A percentile compares a stretch with the other conserved stretches of the same genome.
Conservation (phyloP, 345 rosid species). For the Conringia planisiliqua region DNA sequence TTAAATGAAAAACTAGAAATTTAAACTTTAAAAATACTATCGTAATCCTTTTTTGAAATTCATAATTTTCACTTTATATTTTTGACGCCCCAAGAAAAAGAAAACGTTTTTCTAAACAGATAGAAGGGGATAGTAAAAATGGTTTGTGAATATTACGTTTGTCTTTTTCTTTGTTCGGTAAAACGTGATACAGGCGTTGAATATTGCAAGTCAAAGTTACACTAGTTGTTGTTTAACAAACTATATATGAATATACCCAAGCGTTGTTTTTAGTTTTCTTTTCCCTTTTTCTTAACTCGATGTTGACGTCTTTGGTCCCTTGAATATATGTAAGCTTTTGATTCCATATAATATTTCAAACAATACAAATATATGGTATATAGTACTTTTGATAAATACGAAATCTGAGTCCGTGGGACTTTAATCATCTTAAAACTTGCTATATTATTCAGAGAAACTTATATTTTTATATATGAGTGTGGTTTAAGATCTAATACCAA, state of each 20-base stretch:
- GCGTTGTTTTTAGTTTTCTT: not conserved
- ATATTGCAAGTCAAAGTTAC: not conserved
- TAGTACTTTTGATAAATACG: not conserved
- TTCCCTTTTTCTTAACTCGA: not conserved
- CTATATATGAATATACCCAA: not conserved
- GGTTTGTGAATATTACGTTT: not conserved
- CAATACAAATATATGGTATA: not conserved
- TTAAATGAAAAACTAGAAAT: not conserved
- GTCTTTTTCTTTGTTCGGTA: not conserved
- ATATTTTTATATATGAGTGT: too few species aligned
- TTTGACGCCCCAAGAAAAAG: not conserved
- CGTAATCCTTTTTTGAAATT: not conserved
- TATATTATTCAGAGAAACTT: too few species aligned
- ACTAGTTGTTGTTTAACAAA: conserved; percentile 17
- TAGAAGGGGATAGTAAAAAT: not conserved
- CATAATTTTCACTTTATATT: not conserved
- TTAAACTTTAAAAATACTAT: not conserved
- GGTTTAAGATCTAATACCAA: too few species aligned
- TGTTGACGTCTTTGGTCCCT: not conserved
- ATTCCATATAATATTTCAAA: not conserved
- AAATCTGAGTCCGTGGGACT: not conserved
- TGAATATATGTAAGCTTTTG: not conserved
- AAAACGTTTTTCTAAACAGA: not conserved
- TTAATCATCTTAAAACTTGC: not conserved
- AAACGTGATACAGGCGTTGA: not conserved